Base-by-base conservation (phyloP, 768 basidiomycete genomes). In the Termitomyces titanicus region DNA sequence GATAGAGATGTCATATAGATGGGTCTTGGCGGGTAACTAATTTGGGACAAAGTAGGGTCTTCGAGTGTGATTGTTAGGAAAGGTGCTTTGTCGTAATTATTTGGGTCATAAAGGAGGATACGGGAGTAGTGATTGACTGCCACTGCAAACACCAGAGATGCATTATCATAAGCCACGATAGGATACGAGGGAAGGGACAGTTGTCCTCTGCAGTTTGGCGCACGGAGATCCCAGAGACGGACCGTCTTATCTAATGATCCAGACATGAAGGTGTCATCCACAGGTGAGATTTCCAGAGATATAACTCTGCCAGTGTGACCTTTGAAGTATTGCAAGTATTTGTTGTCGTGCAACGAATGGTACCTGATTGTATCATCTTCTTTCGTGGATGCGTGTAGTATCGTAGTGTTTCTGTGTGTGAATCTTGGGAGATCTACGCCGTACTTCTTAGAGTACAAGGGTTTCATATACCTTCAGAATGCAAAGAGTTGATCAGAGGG, bases 191-290 rank as follows among this genome's bases (percentile, higher is more conserved):
- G 88, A 18, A 94, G 77, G 63, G 84, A 83, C 52, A 94, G 76
- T 25, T 89, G 77, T 24, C 94, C 94, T 54, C 89, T 81, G 66
- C 92, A 94, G 22, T 76, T 75, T 0, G 86, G 83, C 12, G 85
- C 76, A 43, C 95, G 86, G 38, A 98, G 79, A 71, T 99, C 97
- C 97, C 97, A 99, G 17, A 98, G 73, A 25, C 96, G 85, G 18
- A 98, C 95, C 1, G 94, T 98, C 64, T 88, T 92, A 75, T 99
- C 97, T 68, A 92, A 75, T 0, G 95, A 92, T 2, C 86, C 91
- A 11, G 96, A 97, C 80, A 99, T 88, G 75, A 99, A 98, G 1
- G 89, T 89, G 64, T 98, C 95, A 65, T 98, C 92, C 1, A 89
- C 79, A 1, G 97, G 97, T 0, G 91, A 93, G 54, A 98, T 85